phyloP scores from a whole-genome alignment of 2,329 filamentous ascomycete genomes.

The Dryadomyces quercus-mongolicae region DNA sequence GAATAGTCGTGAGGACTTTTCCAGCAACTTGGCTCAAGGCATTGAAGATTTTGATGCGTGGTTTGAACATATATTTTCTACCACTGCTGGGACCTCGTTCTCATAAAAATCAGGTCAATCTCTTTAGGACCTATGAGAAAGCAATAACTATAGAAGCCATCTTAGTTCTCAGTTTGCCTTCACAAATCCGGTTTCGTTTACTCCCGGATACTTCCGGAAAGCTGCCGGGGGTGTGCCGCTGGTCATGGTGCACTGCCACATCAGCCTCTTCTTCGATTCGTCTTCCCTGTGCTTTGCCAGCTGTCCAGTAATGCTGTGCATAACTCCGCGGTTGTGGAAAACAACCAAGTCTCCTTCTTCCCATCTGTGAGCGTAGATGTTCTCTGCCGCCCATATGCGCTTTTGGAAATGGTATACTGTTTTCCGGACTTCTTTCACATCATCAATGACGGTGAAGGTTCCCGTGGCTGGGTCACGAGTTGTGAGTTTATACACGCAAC shows the following conservation, averaged over 20 bases:
- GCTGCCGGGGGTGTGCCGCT: constrained; percentile 9
- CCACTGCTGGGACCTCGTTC: constrained; percentile 1
- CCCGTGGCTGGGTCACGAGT: constrained; percentile 6
- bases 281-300: constrained; percentile 32
- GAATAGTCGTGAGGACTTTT: not conserved
- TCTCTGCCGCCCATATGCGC: constrained; percentile 33
- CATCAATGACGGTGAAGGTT: constrained; percentile 3
- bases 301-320: constrained; percentile 65
- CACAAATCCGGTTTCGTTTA: constrained; percentile 11
- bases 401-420: constrained; percentile 7
- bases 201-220: constrained; percentile 5
- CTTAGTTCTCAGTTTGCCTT: not conserved
- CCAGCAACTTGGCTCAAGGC: not conserved
- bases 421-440: constrained; percentile 11
- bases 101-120: not conserved
- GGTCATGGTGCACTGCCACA: constrained; percentile 62
- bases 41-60: constrained; percentile 13
- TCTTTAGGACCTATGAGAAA: not conserved
- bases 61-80: constrained; percentile 12
- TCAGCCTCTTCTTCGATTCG: constrained; percentile 59
- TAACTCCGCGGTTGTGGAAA: constrained; percentile 65
- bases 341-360: constrained; percentile 63
- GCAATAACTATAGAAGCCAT: not conserved
- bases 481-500: constrained; percentile 9
- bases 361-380: constrained; percentile 67